Conservation (phyloP, 495 filamentous ascomycete genomes). For the Penicillium simplicissimum region DNA sequence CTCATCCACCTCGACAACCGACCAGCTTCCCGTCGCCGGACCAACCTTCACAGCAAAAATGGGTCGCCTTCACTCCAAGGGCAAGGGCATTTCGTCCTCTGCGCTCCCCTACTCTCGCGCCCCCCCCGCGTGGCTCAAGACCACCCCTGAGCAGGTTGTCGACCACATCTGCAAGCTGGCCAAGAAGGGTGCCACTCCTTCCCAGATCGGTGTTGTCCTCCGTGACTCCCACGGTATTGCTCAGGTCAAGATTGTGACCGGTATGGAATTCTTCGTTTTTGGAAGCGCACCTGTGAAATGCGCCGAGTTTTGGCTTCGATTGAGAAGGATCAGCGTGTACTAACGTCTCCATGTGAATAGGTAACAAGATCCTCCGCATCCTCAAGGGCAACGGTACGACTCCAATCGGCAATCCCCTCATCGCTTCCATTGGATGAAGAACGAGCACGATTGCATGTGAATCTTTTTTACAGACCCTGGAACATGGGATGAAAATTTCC, state of each 20-base stretch:
- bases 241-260: conserved; percentile 94
- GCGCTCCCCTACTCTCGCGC: conserved; percentile 96
- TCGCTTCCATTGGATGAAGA: conserved; percentile 32
- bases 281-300: not conserved
- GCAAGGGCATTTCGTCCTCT: conserved; percentile 96
- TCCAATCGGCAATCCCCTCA: conserved; percentile 24
- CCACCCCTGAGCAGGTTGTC: conserved; percentile 84
- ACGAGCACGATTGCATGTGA: conserved; percentile 18
- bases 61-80: conserved; percentile 98
- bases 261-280: conserved; percentile 53
- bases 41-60: conserved; percentile 55
- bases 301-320: conserved; percentile 1
- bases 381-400: conserved; percentile 89
- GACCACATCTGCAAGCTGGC: conserved; percentile 99
- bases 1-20: conserved; percentile 42
- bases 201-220: conserved; percentile 97
- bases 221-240: conserved; percentile 96
- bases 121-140: conserved; percentile 89
- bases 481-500: conserved; percentile 10
- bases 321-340: conserved; percentile 12
- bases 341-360: conserved; percentile 47
- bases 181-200: conserved; percentile 94
- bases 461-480: not conserved
- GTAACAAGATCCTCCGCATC: conserved; percentile 99
- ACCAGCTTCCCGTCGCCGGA: conserved; percentile 30